phyloP scores from a whole-genome alignment of 1,139 yeast species.

The Pichia sp. region DNA sequence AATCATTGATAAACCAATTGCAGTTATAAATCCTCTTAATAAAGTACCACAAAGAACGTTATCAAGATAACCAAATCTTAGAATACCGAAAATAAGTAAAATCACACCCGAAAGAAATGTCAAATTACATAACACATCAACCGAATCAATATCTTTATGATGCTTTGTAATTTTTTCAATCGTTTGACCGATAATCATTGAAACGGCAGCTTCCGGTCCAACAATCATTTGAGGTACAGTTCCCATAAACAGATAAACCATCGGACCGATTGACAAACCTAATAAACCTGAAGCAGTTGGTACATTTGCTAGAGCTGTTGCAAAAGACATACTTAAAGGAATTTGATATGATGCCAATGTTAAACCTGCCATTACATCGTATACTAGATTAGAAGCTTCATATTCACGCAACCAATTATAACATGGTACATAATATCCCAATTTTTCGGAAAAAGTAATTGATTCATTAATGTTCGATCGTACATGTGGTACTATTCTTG shows the following conservation, averaged over 20 bases:
- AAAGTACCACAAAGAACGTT: slow-evolving; percentile 79
- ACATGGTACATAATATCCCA: slow-evolving; percentile 77
- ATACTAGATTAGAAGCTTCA: slow-evolving; percentile 43
- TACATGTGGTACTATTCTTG: slow-evolving; percentile 6
- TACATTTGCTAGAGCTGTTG: slow-evolving; percentile 84
- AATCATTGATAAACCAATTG: slow-evolving; percentile 89
- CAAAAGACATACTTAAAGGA: slow-evolving; percentile 83
- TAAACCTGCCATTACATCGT: slow-evolving; percentile 80
- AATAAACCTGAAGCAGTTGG: slow-evolving; percentile 82
- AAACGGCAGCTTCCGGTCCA: slow-evolving; percentile 94
- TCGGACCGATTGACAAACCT: slow-evolving; percentile 77
- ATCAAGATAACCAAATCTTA: slow-evolving; percentile 83
- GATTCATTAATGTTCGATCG: neutral
- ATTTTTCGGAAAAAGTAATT: slow-evolving; percentile 20
- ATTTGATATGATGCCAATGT: slow-evolving; percentile 88
- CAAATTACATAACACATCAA: slow-evolving; percentile 65
- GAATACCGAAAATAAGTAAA: slow-evolving; percentile 68
- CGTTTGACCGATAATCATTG: slow-evolving; percentile 86
- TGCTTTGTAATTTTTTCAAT: slow-evolving; percentile 64
- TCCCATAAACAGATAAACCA: slow-evolving; percentile 76
- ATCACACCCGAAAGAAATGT: slow-evolving; percentile 75
- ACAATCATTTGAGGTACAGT: slow-evolving; percentile 95
- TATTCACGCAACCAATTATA: slow-evolving; percentile 74
- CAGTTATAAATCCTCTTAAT: slow-evolving; percentile 82
- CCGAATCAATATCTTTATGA: slow-evolving; percentile 42